Evolutionary conservation across 1,284 basidiomycete genomes (phyloP).

Genomic region (Heterobasidion annosum): DNA sequence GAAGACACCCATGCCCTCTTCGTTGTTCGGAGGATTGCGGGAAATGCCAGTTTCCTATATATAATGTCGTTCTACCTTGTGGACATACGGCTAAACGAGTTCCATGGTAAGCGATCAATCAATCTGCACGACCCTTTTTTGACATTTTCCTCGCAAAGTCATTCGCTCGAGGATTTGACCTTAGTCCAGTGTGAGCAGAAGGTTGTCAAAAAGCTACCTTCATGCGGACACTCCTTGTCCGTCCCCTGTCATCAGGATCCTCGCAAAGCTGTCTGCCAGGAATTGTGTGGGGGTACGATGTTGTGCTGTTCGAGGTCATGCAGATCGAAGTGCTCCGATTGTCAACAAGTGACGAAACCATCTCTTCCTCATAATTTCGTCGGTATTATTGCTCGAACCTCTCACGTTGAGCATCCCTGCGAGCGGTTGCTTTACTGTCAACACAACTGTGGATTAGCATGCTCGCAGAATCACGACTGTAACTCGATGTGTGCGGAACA

Average conservation of each 20-base stretch:
- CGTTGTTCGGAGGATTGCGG: constrained; percentile 49
- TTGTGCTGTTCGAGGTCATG: constrained; percentile 52
- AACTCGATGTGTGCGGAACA: constrained; percentile 31
- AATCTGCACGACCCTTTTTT: not conserved
- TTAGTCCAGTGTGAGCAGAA: constrained; percentile 33
- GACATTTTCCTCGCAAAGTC: constrained; percentile 25
- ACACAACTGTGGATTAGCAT: constrained; percentile 43
- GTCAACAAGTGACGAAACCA: constrained; percentile 27
- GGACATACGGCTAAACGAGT: constrained; percentile 43
- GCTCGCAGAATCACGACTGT: constrained; percentile 44
- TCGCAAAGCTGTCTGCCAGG: constrained; percentile 28
- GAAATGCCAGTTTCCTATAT: constrained; percentile 40
- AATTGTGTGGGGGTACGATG: constrained; percentile 33
- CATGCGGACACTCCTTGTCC: constrained; percentile 46
- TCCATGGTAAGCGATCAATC: constrained; percentile 38
- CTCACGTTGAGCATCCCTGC: constrained; percentile 44
- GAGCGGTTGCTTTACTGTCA: constrained; percentile 45
- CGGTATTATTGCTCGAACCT: constrained; percentile 16
- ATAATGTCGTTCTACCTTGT: constrained; percentile 49
- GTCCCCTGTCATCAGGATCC: constrained; percentile 41
- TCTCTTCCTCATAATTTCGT: not conserved
- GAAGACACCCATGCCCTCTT: constrained; percentile 52
- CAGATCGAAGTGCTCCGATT: constrained; percentile 37
- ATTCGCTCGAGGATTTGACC: constrained; percentile 33
- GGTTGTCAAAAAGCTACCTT: constrained; percentile 37